Percentiles rank a stretch among this genome's conserved stretches.
These are phyloP conservation scores for Parietichytrium sp. DNA, from an alignment of 108 stramenopile species.

Conservation along the genomic window DNA sequence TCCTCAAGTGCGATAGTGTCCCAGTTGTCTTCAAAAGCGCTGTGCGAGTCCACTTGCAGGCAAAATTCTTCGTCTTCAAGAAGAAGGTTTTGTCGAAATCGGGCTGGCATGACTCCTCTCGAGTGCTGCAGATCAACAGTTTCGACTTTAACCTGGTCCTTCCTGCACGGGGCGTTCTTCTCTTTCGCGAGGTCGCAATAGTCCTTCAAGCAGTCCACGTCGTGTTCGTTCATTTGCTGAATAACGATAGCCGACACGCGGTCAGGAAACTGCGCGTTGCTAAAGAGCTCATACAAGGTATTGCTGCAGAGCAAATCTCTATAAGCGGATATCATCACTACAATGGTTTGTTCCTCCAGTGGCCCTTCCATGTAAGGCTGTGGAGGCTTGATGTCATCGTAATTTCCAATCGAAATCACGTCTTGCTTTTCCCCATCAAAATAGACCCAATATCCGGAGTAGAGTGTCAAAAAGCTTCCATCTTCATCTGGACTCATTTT, in stretches of 20 bases:
- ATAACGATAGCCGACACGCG: neutral
- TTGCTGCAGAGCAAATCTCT: conserved; percentile 17
- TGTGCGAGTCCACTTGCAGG: conserved; percentile 32
- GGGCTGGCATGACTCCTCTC: conserved; percentile 34
- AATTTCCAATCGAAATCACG: neutral
- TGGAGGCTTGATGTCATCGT: neutral
- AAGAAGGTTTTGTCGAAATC: neutral
- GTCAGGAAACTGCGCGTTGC: neutral
- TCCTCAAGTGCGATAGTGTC: conserved; percentile 7
- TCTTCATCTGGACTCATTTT: neutral
- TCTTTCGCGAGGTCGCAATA: neutral
- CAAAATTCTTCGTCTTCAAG: conserved; percentile 23
- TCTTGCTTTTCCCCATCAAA: neutral
- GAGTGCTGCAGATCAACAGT: neutral
- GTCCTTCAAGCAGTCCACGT: neutral
- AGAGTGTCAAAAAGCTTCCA: neutral
- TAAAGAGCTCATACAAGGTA: neutral
- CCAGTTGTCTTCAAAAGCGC: conserved; percentile 12
- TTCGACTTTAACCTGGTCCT: neutral
- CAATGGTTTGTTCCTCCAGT: neutral
- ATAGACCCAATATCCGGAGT: neutral
- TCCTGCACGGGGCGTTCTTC: neutral
- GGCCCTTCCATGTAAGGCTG: neutral
- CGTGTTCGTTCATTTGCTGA: neutral
- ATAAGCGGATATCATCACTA: conserved; percentile 5